A percentile compares a stretch with the other conserved stretches of the same genome.
These are phyloP conservation scores for Phytophthora aleatoria DNA, from an alignment of 352 stramenopile species.

Conservation along the genomic window DNA sequence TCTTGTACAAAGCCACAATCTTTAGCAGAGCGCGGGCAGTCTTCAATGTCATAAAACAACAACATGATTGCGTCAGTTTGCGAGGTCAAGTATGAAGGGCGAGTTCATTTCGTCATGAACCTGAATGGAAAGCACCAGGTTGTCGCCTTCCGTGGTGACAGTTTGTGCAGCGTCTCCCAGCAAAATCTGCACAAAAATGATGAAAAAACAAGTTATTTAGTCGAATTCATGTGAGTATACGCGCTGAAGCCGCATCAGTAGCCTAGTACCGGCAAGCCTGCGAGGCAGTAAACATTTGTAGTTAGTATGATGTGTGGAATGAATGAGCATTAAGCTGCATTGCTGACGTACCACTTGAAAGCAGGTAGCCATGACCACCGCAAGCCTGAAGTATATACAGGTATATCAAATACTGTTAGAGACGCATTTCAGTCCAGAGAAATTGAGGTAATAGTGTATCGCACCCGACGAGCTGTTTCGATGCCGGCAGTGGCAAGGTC, in stretches of 20 bases:
- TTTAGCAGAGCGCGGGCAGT: conserved; percentile 57
- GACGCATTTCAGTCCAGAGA: conserved; percentile 25
- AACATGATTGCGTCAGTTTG: background rate
- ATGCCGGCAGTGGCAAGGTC: conserved; percentile 57
- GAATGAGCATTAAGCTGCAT: no score
- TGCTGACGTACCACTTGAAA: conserved; percentile 64
- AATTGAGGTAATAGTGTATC: conserved; percentile 48
- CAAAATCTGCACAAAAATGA: conserved; percentile 50
- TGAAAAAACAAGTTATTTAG: background rate
- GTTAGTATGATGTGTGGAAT: no score
- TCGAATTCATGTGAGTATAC: no score
- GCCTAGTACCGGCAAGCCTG: conserved; percentile 39
- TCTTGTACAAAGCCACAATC: conserved; percentile 39
- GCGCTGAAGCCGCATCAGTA: background rate
- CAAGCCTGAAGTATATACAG: conserved; percentile 56
- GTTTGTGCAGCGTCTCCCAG: conserved; percentile 92
- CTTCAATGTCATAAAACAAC: conserved; percentile 1
- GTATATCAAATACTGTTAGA: background rate
- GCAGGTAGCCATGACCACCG: conserved; percentile 94
- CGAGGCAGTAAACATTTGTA: no score
- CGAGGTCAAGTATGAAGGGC: background rate
- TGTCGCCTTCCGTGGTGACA: conserved; percentile 96
- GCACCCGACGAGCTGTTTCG: conserved; percentile 53
- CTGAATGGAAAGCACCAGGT: conserved; percentile 95
- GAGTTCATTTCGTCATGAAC: conserved; percentile 9